Conservation (phyloP, 495 filamentous ascomycete genomes). For the Letharia columbiana region DNA sequence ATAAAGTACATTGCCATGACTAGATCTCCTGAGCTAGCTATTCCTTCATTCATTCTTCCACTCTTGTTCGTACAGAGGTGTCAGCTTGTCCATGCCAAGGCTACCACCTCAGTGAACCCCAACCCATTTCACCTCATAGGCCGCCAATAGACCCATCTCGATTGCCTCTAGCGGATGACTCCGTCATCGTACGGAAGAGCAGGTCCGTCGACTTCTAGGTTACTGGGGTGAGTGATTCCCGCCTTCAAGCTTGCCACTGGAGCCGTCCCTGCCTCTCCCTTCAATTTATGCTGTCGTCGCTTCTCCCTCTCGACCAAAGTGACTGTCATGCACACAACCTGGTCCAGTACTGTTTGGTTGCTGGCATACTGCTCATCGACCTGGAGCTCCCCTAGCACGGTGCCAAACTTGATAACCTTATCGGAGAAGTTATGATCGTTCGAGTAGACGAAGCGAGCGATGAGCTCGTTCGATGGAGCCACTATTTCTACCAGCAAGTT, state of each 20-base stretch:
- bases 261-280: not conserved
- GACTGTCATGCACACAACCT: conserved; percentile 2
- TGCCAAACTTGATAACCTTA: not conserved
- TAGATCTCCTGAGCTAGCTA: not conserved
- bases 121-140: not conserved
- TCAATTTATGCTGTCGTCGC: not conserved
- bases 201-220: conserved; percentile 2
- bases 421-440: not conserved
- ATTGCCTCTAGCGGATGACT: not conserved
- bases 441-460: conserved; percentile 8
- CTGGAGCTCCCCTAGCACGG: conserved; percentile 4
- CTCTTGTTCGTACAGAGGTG: not conserved
- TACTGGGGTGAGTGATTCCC: not conserved
- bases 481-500: not conserved
- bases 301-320: conserved; percentile 3
- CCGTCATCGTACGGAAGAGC: not conserved
- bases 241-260: conserved; percentile 1
- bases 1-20: too few relatives aligned
- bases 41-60: not conserved
- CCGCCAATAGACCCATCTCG: not conserved
- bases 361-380: not conserved
- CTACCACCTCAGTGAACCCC: not conserved
- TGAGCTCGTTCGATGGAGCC: conserved; percentile 5
- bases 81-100: not conserved
- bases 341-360: not conserved